Base-by-base conservation (phyloP, 2,329 filamentous ascomycete genomes). In the Grosmannia penicillata region DNA sequence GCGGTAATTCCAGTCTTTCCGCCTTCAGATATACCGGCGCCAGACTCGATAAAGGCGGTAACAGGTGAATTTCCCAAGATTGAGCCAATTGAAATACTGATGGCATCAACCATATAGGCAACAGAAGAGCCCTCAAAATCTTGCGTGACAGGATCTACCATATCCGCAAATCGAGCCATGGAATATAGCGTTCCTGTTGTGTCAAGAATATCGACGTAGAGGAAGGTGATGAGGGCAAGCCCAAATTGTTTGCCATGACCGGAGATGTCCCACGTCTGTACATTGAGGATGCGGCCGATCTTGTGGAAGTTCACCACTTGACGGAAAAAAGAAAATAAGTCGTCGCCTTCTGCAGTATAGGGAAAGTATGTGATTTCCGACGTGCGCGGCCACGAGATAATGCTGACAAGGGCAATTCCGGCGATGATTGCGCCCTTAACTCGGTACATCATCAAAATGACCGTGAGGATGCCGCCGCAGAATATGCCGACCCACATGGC, bases 401-500 rank as follows among this genome's bases (percentile, higher is more conserved):
- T 68, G 10, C 78, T 82, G 8, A 84, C 78, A 6, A 83, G 59
- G 9, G 71, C 60, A 39, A 85, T 83, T 3, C 80, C 80, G 18
- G 79, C 72, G 38, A 85, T 71, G 44, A 85, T 80, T 36, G 79
- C 78, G 41, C 78, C 78, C 53, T 83, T 83, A 58, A 84, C 65
- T 32, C 77, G 72, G 55, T 78, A 85, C 25, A 79, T 70, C 79
- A 84, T 84, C 57, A 93, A 72, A 46, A 89, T 71, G 7, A 80
- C 75, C 0, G 84, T 89, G 24, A 93, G 56, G 36, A 93, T 65
- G 13, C 85, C 83, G 38, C 78, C 75, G 48, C 80, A 82, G 53
- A 85, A 78, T 47, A 93, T 78, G 13, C 82, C 85, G 39, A 91
- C 72, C 85, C 86, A 94, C 67, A 93, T 61, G 70, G 76, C 43